phyloP scores from a whole-genome alignment of 169 alveolate species.

The Eimeria acervulina region DNA sequence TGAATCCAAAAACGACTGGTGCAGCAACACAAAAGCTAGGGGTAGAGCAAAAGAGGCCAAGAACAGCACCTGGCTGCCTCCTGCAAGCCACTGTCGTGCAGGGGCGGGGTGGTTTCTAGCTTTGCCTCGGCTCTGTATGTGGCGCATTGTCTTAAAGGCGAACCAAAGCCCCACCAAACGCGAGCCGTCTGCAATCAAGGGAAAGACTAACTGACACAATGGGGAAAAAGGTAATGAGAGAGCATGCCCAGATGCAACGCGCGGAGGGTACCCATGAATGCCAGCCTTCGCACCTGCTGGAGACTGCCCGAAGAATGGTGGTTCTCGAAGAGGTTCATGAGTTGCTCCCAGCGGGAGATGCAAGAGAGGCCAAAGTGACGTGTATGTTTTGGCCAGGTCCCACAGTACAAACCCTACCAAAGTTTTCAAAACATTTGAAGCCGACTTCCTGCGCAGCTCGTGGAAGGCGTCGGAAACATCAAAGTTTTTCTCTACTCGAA shows the following conservation, averaged over 20 bases:
- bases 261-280: slow-evolving; percentile 63
- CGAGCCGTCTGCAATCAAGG: slow-evolving; percentile 40
- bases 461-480: background rate
- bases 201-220: slow-evolving; percentile 30
- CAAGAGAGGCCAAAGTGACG: slow-evolving; percentile 34
- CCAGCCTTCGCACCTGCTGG: slow-evolving; percentile 56
- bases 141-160: slow-evolving; percentile 45
- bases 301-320: slow-evolving; percentile 54
- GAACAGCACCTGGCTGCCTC: slow-evolving; percentile 10
- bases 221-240: background rate
- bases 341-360: background rate
- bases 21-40: background rate
- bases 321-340: background rate
- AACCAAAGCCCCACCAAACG: slow-evolving; percentile 64
- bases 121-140: background rate
- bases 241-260: background rate
- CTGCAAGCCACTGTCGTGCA: background rate
- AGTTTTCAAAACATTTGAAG: slow-evolving; percentile 44
- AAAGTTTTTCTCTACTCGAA: background rate
- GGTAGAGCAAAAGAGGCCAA: slow-evolving; percentile 18
- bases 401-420: slow-evolving; percentile 24
- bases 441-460: background rate
- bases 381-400: slow-evolving; percentile 32
- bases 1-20: slow-evolving; percentile 54
- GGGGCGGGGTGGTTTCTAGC: background rate